Base-by-base conservation (phyloP, 2,329 filamentous ascomycete species). In the Xylaria sp. region DNA sequence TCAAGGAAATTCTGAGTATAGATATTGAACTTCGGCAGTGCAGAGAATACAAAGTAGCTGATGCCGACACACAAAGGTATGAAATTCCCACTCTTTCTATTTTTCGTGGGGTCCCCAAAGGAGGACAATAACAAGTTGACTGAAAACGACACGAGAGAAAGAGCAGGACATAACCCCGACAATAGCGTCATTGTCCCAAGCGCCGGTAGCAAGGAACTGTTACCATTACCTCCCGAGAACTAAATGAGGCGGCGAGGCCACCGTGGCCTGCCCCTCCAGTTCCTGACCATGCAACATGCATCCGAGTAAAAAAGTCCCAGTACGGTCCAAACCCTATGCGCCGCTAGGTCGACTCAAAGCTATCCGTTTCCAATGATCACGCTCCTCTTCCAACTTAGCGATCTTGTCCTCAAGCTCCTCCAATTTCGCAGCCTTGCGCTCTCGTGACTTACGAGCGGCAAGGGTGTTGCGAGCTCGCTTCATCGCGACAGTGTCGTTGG, bases 391-490 rank as follows among this genome's bases (percentile, higher is more conserved):
- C 33, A 95, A 83, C 78, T 92, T 89, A 20, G 84, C 86, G 76
- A 97, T 94, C 76, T 88, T 86, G 48, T 87, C 86, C 83, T 97
- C 92, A 55, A 97, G 85, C 67, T 90, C 88, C 65, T 92, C 90
- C 70, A 95, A 86, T 74, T 91, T 88, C 79, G 91, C 86, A 66
- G 93, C 90, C 84, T 97, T 97, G 73, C 94, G 91, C 77, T 94
- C 91, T 62, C 95, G 91, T 68, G 94, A 97, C 83, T 97, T 97
- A 74, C 95, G 94, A 76, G 95, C 95, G 20, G 95, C 95, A 80
- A 97, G 88, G 9, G 94, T 97, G 81, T 98, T 98, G 74, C 94
- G 92, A 60, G 94, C 94, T 80, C 95, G 92, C 90, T 98, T 98
- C 86, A 94, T 88, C 23, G 93, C 94, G n/a, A 92, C 80, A 10